These are phyloP conservation scores for Pittosporum tobira DNA, from an alignment of 129 eudicot species.

Conservation along the genomic window DNA sequence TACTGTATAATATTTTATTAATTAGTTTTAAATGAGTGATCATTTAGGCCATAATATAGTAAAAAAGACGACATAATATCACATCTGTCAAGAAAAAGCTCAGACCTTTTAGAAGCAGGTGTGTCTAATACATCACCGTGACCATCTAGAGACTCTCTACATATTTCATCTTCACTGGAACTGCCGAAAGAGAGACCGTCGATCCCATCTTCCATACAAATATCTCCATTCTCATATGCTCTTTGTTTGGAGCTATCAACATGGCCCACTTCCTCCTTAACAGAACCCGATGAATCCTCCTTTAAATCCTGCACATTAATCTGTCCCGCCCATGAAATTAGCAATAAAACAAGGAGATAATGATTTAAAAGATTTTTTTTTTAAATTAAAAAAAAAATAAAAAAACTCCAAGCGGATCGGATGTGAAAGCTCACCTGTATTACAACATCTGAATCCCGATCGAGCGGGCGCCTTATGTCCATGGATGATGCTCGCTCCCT, in stretches of 20 bases:
- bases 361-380: too few relatives aligned
- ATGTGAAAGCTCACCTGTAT: constrained; percentile 32
- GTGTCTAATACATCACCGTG: constrained; percentile 19
- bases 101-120: constrained; percentile 29
- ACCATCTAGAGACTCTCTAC: constrained; percentile 24
- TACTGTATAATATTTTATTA: background rate
- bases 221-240: constrained; percentile 21
- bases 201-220: constrained; percentile 14
- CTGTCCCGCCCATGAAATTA: constrained; percentile 23
- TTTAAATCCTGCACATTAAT: constrained; percentile 33
- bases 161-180: constrained; percentile 34
- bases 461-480: constrained; percentile 31
- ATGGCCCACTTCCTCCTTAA: constrained; percentile 11
- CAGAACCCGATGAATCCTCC: constrained; percentile 23
- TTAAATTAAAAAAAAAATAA: constrained; percentile 2
- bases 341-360: constrained; percentile 10
- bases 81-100: background rate
- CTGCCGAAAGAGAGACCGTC: constrained; percentile 35
- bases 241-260: constrained; percentile 11
- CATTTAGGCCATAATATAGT: too few relatives aligned
- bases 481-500: constrained; percentile 48
- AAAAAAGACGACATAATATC: too few relatives aligned
- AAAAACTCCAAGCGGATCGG: background rate
- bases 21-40: too few relatives aligned
- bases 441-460: constrained; percentile 48